Percentiles rank a stretch among this genome's conserved stretches.
Conservation (phyloP, 176 grass and related monocot species). For the Rhipidocladum racemiflorum region DNA sequence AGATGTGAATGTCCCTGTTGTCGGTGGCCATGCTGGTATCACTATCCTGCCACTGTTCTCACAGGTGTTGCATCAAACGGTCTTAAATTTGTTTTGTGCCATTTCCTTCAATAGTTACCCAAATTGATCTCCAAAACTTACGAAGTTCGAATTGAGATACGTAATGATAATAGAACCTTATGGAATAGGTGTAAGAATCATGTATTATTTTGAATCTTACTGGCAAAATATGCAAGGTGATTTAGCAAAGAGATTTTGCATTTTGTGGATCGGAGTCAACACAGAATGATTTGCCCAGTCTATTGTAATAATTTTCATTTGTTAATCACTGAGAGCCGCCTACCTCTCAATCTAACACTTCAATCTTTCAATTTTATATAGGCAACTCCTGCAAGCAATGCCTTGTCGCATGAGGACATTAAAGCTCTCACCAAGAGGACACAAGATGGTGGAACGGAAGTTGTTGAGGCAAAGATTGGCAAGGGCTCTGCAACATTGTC, state of each 20-base stretch:
- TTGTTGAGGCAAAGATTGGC: conserved; percentile 96
- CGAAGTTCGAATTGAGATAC: not conserved
- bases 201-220: not conserved
- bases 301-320: not conserved
- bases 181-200: not conserved
- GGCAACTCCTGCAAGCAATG: conserved; percentile 73
- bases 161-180: not conserved
- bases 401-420: conserved; percentile 64
- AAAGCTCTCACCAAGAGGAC: conserved; percentile 91
- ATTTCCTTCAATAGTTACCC: not conserved
- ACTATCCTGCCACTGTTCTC: conserved; percentile 89
- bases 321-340: not conserved
- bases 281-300: not conserved
- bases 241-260: not conserved
- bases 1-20: conserved; percentile 82
- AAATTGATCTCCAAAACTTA: not conserved
- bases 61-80: conserved; percentile 39
- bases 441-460: conserved; percentile 93
- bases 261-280: not conserved
- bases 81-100: not conserved
- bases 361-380: conserved; percentile 15
- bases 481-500: conserved; percentile 97
- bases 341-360: not conserved
- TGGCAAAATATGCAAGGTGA: not conserved
- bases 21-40: conserved; percentile 82